Conservation (phyloP, 345 rosid genomes). For the Hibiscus mutabilis region DNA sequence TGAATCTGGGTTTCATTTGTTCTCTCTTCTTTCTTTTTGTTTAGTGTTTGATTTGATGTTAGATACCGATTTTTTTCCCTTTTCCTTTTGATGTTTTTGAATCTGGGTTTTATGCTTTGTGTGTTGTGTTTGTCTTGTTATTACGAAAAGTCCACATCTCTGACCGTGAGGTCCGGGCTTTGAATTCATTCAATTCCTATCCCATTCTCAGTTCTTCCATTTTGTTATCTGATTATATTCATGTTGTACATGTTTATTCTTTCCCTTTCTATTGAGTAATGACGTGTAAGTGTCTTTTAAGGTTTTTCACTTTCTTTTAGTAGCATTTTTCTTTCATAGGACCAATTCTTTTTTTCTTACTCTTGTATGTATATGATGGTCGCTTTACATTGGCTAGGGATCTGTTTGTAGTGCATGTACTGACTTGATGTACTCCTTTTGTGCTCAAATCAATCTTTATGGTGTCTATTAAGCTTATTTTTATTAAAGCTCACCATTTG, state of each 20-base stretch:
- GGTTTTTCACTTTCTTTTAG: background rate
- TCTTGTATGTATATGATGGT: too few relatives aligned
- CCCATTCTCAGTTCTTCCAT: background rate
- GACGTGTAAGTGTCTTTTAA: background rate
- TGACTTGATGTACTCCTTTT: background rate
- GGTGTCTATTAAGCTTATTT: background rate
- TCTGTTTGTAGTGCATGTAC: background rate
- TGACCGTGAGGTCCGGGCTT: background rate
- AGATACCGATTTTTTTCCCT: background rate
- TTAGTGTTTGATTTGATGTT: slow-evolving; percentile 2
- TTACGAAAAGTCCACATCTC: background rate
- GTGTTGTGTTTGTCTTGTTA: background rate
- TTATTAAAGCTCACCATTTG: background rate
- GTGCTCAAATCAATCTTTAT: background rate
- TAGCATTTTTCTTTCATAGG: background rate
- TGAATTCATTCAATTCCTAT: background rate
- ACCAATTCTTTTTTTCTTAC: too few relatives aligned
- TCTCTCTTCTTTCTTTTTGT: background rate
- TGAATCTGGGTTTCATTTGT: slow-evolving; percentile 20
- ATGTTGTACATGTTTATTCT: background rate
- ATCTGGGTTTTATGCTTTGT: background rate
- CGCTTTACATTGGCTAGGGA: too few relatives aligned
- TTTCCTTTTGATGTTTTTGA: background rate
- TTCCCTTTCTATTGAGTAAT: background rate
- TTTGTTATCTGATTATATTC: background rate